phyloP scores from a whole-genome alignment of 306 rosid species.

The Crotalaria pallida region DNA sequence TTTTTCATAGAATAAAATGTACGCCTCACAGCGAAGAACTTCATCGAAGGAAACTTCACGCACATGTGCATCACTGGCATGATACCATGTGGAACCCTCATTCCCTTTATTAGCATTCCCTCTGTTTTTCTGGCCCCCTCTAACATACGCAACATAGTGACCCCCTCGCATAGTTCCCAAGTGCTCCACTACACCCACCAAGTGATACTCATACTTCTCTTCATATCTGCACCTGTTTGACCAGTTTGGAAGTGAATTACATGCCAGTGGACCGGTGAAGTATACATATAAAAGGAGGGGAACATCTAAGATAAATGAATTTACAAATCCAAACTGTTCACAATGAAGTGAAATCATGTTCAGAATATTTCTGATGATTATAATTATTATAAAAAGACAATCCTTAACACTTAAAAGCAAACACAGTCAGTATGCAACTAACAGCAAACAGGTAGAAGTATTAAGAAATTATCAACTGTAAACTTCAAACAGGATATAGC shows the following conservation, averaged over 20 bases:
- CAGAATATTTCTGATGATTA: background rate
- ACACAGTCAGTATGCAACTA: background rate
- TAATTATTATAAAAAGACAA: background rate
- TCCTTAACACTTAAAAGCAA: background rate
- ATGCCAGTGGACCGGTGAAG: background rate
- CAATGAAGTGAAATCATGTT: background rate
- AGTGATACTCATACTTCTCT: constrained; percentile 53
- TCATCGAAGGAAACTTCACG: constrained; percentile 53
- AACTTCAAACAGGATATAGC: constrained; percentile 19
- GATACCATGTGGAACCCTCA: constrained; percentile 59
- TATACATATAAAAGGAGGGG: background rate
- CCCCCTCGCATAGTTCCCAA: constrained; percentile 86
- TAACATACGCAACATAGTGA: constrained; percentile 86
- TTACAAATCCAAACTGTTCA: background rate
- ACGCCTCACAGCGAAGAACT: constrained; percentile 84
- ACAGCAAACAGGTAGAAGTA: background rate
- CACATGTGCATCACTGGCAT: constrained; percentile 71
- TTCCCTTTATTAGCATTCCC: constrained; percentile 42
- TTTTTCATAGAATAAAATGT: constrained; percentile 82
- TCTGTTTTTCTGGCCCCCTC: constrained; percentile 55
- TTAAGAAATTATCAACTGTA: background rate
- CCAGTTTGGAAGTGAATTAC: constrained; percentile 12
- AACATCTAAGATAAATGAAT: background rate
- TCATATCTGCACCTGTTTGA: constrained; percentile 44
- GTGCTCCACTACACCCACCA: constrained; percentile 85